Evolutionary conservation across 108 stramenopile genomes (phyloP).

Genomic region (Cylindrotheca closterium): DNA sequence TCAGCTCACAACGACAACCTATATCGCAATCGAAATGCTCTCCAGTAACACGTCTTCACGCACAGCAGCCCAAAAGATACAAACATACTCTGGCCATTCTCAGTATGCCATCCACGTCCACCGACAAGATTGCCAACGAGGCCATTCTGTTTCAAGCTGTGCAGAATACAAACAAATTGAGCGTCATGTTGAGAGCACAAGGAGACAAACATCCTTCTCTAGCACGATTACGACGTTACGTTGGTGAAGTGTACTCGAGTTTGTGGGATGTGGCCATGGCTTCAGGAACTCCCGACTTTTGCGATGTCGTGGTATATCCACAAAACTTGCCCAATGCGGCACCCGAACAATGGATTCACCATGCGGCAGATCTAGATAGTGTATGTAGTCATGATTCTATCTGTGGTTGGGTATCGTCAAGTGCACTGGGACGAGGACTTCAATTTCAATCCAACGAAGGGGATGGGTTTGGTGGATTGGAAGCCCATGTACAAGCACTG

Average conservation of each 20-base stretch:
- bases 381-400: slow-evolving; percentile 77
- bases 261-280: slow-evolving; percentile 77
- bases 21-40: too few species aligned
- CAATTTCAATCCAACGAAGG: slow-evolving; percentile 39
- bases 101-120: slow-evolving; percentile 72
- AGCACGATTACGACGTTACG: slow-evolving; percentile 68
- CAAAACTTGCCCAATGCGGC: slow-evolving; percentile 85
- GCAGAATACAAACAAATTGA: slow-evolving; percentile 46
- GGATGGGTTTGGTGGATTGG: slow-evolving; percentile 64
- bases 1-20: too few species aligned
- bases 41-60: too few species aligned
- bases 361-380: slow-evolving; percentile 65
- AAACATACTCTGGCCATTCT: slow-evolving; percentile 80
- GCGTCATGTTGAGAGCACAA: slow-evolving; percentile 65
- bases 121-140: slow-evolving; percentile 87
- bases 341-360: slow-evolving; percentile 72
- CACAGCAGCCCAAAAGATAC: slow-evolving; percentile 4
- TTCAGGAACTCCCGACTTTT: slow-evolving; percentile 31
- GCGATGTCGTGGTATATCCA: slow-evolving; percentile 85
- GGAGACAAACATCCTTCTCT: slow-evolving; percentile 51
- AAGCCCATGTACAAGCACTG: slow-evolving; percentile 67
- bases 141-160: slow-evolving; percentile 77
- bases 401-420: slow-evolving; percentile 71
- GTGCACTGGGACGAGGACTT: slow-evolving; percentile 48
- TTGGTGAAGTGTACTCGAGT: slow-evolving; percentile 82